Percentiles rank a stretch among this genome's conserved stretches.
Conservation (phyloP, 805 yeast species). For the Scheffersomyces amazonensis region DNA sequence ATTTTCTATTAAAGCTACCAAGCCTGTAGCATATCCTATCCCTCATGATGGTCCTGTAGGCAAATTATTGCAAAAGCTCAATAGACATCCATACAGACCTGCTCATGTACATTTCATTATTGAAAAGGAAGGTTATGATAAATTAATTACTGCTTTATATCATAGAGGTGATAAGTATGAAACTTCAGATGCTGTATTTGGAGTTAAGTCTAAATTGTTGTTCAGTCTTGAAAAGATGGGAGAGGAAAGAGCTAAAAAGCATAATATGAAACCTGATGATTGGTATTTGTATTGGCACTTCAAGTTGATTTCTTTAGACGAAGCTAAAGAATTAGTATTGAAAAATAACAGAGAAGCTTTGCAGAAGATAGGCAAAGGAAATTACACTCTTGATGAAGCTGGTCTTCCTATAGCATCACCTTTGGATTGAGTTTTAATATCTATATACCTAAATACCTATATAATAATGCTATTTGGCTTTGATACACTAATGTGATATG, state of each 20-base stretch:
- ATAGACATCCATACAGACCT: conserved; percentile 37
- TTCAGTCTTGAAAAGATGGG: conserved; percentile 13
- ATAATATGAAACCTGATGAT: conserved; percentile 14
- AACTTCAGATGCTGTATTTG: conserved; percentile 18
- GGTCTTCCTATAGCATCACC: conserved; percentile 15
- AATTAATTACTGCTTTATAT: conserved; percentile 17
- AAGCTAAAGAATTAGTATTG: conserved; percentile 7
- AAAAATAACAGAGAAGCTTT: conserved; percentile 10
- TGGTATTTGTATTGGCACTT: conserved; percentile 19
- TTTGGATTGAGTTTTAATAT: conserved; percentile 14
- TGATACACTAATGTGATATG: no score
- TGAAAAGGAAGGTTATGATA: conserved; percentile 15
- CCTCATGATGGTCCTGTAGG: conserved; percentile 42
- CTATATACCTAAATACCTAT: no score
- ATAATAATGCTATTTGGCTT: no score
- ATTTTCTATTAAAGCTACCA: conserved; percentile 23
- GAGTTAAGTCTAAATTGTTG: conserved; percentile 14
- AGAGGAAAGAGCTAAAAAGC: conserved; percentile 12
- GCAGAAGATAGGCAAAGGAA: conserved; percentile 4
- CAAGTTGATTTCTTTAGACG: conserved; percentile 11
- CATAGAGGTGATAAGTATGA: conserved; percentile 17
- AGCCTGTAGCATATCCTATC: conserved; percentile 36
- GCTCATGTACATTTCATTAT: conserved; percentile 21
- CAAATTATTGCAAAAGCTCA: conserved; percentile 22
- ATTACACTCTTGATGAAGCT: conserved; percentile 10